Base-by-base conservation (phyloP, 1,139 yeast species). In the Diutina neorugosa region DNA sequence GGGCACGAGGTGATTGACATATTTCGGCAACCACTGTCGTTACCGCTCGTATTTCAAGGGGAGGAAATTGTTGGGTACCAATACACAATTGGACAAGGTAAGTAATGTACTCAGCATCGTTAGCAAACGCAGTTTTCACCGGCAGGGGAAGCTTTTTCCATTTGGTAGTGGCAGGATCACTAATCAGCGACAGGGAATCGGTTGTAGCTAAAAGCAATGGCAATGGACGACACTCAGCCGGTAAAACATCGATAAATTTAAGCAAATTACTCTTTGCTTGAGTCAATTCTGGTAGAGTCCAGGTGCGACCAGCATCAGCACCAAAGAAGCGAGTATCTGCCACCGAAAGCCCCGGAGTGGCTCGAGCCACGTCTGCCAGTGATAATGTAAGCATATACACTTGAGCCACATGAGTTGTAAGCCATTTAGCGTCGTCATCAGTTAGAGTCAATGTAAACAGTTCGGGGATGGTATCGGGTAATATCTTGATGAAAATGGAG, bases 131-230 rank as follows among this genome's bases (percentile, higher is more conserved):
- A 8, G 37, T 31, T 31, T 31, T 31, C n/a, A 31, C 5, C 5
- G 37, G 37, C 37, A 31, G 20, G 2, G 43, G 43, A 16, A 81
- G 62, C 57, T 81, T 80, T 54, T 80, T 77, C 54, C 83, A 70
- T 7, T 72, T 61, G 5, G 79, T 71, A 3, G 76, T 76, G 0
- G 86, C 81, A 0, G 69, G 60, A 44, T 80, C 81, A 21, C 78
- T 73, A 3, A 86, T 71, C 1, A 72, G 64, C 0, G 86, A 75
- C 11, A 78, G 73, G 0, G 78, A 63, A 61, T 87, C 95, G 16
- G 78, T 73, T 1, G 86, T 73, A 0, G 88, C 95, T 34, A 86
- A 69, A n/a, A 86, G 63, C 2, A 83, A 67, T 1, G 84, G 77
- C 3, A 77, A 58, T 0, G 71, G 62, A 31, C 73, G 60, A 37